Conservation (phyloP, 2,329 filamentous ascomycete species). For the Tolypocladium guangdongense region DNA sequence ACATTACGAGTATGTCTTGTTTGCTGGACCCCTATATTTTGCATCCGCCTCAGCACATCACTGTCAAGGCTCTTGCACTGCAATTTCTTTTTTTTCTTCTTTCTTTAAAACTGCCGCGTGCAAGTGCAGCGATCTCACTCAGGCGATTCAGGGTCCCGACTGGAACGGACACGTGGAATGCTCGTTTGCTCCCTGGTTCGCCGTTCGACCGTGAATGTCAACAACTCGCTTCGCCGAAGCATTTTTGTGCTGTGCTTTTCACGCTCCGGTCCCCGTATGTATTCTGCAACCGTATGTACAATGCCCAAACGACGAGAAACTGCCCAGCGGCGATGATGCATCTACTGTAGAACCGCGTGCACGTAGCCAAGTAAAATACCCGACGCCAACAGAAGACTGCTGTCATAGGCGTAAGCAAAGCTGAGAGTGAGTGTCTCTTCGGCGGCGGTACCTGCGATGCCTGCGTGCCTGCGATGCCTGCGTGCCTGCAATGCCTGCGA, state of each 20-base stretch:
- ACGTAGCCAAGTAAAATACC: background rate
- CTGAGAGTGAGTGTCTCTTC: no score
- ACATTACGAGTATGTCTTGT: background rate
- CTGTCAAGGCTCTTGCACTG: background rate
- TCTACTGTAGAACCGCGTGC: background rate
- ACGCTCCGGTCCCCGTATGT: background rate
- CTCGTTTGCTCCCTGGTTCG: background rate
- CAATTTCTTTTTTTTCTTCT: background rate
- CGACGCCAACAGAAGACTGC: no score
- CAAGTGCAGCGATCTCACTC: background rate
- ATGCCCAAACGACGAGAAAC: background rate
- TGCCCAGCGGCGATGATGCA: background rate
- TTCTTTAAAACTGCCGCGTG: background rate
- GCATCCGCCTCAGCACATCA: no score
- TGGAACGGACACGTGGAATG: slow-evolving; percentile 8
- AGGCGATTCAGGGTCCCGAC: background rate
- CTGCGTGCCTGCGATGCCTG: no score
- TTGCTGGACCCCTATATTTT: background rate
- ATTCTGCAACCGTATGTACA: background rate
- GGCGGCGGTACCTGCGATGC: no score
- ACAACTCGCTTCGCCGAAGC: background rate
- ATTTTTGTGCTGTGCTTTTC: background rate
- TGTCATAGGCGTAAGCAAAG: no score
- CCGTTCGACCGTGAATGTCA: slow-evolving; percentile 1
- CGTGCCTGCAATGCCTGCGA: no score